Conservation (phyloP, 2,329 filamentous ascomycete genomes). For the Colletotrichum limetticola region DNA sequence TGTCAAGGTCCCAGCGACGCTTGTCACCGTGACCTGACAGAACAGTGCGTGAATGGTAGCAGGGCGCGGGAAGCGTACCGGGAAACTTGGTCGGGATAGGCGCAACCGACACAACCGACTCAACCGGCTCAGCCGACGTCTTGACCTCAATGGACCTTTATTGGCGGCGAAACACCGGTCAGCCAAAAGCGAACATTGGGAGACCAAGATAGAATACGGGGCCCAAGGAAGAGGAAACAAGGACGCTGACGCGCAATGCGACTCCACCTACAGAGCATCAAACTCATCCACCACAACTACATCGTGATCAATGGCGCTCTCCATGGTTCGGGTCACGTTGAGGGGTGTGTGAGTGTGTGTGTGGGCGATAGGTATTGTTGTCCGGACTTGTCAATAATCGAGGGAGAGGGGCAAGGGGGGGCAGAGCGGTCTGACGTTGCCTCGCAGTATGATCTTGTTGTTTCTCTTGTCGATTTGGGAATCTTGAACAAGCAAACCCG, state of each 20-base stretch:
- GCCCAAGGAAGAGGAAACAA: not conserved
- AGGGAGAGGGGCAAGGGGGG: not conserved
- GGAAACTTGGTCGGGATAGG: slow-evolving; percentile 46
- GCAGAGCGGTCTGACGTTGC: slow-evolving; percentile 3
- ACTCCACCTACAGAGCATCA: slow-evolving; percentile 61
- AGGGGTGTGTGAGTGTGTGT: not conserved
- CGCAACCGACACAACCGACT: slow-evolving; percentile 20
- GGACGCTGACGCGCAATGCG: slow-evolving; percentile 5
- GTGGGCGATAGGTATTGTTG: not conserved
- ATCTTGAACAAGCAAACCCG: too few species aligned
- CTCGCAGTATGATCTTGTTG: too few species aligned
- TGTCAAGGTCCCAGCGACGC: not conserved
- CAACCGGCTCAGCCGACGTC: slow-evolving; percentile 17
- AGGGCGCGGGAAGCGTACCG: slow-evolving; percentile 40
- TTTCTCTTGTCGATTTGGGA: not conserved
- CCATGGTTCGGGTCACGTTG: slow-evolving; percentile 32
- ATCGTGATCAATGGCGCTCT: slow-evolving; percentile 48
- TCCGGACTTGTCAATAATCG: not conserved
- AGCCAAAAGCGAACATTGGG: slow-evolving; percentile 30
- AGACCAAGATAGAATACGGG: not conserved
- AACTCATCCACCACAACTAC: slow-evolving; percentile 63
- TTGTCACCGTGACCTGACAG: not conserved
- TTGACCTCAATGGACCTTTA: slow-evolving; percentile 52
- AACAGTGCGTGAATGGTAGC: not conserved
- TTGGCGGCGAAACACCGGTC: not conserved